Evolutionary conservation across 345 rosid species (phyloP), one percentile per base, ranked within the genome.

Genomic region (Erysimum cheiranthoides): DNA sequence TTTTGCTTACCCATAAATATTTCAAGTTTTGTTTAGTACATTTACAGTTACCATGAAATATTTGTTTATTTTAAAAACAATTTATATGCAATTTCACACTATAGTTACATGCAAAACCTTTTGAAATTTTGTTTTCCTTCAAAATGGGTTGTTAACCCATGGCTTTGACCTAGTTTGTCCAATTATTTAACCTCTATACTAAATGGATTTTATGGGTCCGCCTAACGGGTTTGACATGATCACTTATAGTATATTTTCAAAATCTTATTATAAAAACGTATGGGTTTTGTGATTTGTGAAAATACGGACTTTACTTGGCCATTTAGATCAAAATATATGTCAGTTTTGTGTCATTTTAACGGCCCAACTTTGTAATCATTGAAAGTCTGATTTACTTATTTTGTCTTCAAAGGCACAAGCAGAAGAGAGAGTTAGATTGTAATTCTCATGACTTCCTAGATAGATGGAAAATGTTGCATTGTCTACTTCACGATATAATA

Each of bases 401-500:
- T 38, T 38, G 12, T 38, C 40, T 38, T 45, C 17, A 45, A 13
- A 50, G 57, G 57, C 32, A 12, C 25, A 9, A 25, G 8, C 4
- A 51, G 12, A 51, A 21, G 32, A 51, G 31, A 25, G 14, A 27
- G 31, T 6, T 28, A 27, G n/a, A 52, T 18, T 18, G 30, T 18
- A 5, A 49, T 49, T 49, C 28, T 18, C 1, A 21, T 21, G 53
- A 49, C 13, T 46, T 64, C 42, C 42, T 47, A 31, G 40, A 50
- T 18, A 14, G 17, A 69, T 56, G 39, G 30, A 16, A 53, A 28
- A 10, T 67, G 27, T 6, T 52, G 32, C 61, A 67, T n/a, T 52
- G 11, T 68, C 14, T 34, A 70, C 66, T 46, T 71, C 47, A 70
- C 47, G 59, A 5, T 43, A 8, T 30, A 14, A 4, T 10, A 62